These are phyloP conservation scores for Ascochyta lentis DNA, from an alignment of 2,329 filamentous ascomycete species.

Conservation along the genomic window DNA sequence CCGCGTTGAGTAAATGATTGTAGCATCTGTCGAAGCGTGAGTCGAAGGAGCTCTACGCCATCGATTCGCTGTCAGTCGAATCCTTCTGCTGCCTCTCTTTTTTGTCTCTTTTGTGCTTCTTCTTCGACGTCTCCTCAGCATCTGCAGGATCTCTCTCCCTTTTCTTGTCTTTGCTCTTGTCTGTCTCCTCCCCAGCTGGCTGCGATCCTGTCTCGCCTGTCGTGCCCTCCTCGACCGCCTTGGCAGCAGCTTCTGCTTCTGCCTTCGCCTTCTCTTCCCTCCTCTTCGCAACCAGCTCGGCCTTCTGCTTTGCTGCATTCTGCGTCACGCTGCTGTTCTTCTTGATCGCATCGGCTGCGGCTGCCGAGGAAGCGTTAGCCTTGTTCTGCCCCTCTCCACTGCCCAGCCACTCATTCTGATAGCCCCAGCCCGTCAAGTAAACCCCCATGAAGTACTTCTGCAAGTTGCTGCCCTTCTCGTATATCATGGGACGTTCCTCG, in stretches of 20 bases:
- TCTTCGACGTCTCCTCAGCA: constrained; percentile 1
- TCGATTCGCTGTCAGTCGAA: neutral
- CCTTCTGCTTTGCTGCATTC: constrained; percentile 29
- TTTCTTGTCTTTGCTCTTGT: constrained; percentile 10
- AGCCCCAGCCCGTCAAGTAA: constrained; percentile 73
- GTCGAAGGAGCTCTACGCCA: neutral
- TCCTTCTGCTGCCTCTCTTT: constrained; percentile 1
- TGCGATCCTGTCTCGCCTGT: neutral
- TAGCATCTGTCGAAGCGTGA: neutral
- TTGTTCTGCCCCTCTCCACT: constrained; percentile 70
- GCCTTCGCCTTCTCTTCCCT: constrained; percentile 23
- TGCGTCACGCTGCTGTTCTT: constrained; percentile 41
- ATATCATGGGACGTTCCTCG: constrained; percentile 61
- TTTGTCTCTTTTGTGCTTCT: constrained; percentile 11
- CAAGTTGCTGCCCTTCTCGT: constrained; percentile 55
- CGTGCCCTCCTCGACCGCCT: neutral
- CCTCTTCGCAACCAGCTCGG: constrained; percentile 27
- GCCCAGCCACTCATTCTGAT: constrained; percentile 67
- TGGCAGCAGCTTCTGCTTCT: constrained; percentile 15
- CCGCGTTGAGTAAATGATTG: neutral
- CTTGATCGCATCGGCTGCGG: constrained; percentile 68
- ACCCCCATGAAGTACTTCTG: constrained; percentile 68
- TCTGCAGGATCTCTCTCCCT: constrained; percentile 1
- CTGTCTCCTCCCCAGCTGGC: neutral
- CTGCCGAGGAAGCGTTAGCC: constrained; percentile 71